These are phyloP conservation scores for Ceratocystis huliohia DNA, from an alignment of 2,329 filamentous ascomycete species.

Conservation along the genomic window DNA sequence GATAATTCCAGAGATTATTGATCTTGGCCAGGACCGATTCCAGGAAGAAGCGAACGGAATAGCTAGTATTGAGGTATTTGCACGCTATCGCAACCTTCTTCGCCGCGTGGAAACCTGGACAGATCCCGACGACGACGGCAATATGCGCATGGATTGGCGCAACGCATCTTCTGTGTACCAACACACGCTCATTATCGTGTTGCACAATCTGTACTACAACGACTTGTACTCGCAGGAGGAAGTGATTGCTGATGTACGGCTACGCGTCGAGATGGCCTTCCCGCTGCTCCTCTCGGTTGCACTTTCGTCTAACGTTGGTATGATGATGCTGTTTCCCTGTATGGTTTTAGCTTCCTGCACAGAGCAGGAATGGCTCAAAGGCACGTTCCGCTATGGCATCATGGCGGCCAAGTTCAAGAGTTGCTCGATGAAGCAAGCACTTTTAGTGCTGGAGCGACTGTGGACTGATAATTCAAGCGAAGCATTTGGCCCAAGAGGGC, in stretches of 20 bases:
- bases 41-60: constrained; percentile 13
- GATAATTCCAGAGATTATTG: constrained; percentile 18
- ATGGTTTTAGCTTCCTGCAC: constrained; percentile 18
- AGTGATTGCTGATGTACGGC: constrained; percentile 13
- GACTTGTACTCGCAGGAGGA: constrained; percentile 14
- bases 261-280: constrained; percentile 16
- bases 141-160: constrained; percentile 16
- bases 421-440: constrained; percentile 18
- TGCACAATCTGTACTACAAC: constrained; percentile 18
- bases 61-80: constrained; percentile 13
- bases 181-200: constrained; percentile 15
- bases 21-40: constrained; percentile 12
- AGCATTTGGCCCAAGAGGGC: constrained; percentile 19
- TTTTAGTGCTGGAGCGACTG: constrained; percentile 14
- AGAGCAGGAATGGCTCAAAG: constrained; percentile 19
- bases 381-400: constrained; percentile 18
- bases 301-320: constrained; percentile 18
- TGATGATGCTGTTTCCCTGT: constrained; percentile 19
- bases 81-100: constrained; percentile 14
- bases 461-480: constrained; percentile 14
- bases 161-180: constrained; percentile 19
- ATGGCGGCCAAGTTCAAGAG: constrained; percentile 20
- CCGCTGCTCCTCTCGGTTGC: constrained; percentile 19
- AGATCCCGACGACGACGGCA: constrained; percentile 16
- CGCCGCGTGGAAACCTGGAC: constrained; percentile 11